Conservation (phyloP, 352 stramenopile genomes). For the Globisporangium acanthophoron region DNA sequence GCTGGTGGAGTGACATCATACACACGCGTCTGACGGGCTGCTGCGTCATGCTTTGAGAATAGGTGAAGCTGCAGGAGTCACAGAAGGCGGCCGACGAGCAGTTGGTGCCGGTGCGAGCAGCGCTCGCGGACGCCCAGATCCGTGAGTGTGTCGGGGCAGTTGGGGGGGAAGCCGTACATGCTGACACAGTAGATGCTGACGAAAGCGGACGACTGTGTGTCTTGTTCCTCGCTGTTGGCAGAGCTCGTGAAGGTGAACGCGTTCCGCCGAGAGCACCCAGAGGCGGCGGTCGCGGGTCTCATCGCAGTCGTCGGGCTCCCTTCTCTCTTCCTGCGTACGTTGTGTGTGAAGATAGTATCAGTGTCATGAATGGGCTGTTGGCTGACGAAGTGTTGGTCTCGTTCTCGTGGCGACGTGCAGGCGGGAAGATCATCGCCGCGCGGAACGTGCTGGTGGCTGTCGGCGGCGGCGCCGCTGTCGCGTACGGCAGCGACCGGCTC, state of each 20-base stretch:
- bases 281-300: slow-evolving; percentile 50
- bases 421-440: slow-evolving; percentile 53
- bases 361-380: background rate
- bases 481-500: slow-evolving; percentile 53
- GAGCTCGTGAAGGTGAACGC: slow-evolving; percentile 69
- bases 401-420: slow-evolving; percentile 15
- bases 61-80: slow-evolving; percentile 45
- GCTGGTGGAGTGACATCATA: background rate
- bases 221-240: slow-evolving; percentile 14
- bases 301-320: slow-evolving; percentile 51
- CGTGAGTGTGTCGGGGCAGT: slow-evolving; percentile 25
- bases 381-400: background rate
- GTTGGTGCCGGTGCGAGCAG: slow-evolving; percentile 52
- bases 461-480: slow-evolving; percentile 38
- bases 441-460: slow-evolving; percentile 67
- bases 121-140: slow-evolving; percentile 32
- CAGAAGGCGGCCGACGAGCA: slow-evolving; percentile 53
- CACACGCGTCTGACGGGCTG: background rate
- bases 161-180: background rate
- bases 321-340: slow-evolving; percentile 67
- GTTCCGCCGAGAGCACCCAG: slow-evolving; percentile 68
- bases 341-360: too few species aligned
- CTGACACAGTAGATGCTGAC: background rate
- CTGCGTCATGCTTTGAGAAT: background rate
- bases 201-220: background rate